Percentiles rank a stretch among this genome's conserved stretches.
Evolutionary conservation across 2,329 filamentous ascomycete species (phyloP).

Genomic region (Pseudogymnoascus sp.): DNA sequence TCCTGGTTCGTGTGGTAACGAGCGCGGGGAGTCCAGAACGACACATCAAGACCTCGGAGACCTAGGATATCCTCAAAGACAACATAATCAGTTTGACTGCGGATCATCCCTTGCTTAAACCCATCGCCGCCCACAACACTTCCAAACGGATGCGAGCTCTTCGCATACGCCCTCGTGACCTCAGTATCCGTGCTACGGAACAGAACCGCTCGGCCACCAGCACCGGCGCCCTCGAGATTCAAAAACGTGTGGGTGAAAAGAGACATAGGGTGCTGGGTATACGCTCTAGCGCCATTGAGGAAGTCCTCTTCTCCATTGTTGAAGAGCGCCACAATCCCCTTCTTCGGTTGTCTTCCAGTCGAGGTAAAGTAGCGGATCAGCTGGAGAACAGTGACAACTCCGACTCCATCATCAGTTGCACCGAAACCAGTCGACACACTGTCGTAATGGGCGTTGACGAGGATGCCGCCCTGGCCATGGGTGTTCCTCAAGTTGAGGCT

Average conservation of each 20-base stretch:
- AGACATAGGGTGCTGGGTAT: constrained; percentile 74
- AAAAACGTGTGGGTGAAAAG: constrained; percentile 80
- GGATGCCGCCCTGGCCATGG: constrained; percentile 64
- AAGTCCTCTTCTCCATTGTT: constrained; percentile 97
- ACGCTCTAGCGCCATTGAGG: constrained; percentile 78
- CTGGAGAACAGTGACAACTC: constrained; percentile 79
- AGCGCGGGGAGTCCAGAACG: constrained; percentile 80
- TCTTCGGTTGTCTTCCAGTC: constrained; percentile 62
- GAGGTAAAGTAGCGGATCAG: constrained; percentile 80
- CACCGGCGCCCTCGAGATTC: constrained; percentile 91
- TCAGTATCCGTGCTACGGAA: constrained; percentile 86
- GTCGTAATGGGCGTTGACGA: constrained; percentile 90
- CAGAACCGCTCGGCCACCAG: constrained; percentile 77
- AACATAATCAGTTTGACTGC: constrained; percentile 83
- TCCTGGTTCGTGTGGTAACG: constrained; percentile 91
- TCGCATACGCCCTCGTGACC: constrained; percentile 71
- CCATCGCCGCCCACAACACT: constrained; percentile 76
- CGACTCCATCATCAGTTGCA: constrained; percentile 89
- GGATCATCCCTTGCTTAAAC: constrained; percentile 71
- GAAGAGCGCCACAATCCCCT: constrained; percentile 75
- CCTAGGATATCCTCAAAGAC: constrained; percentile 73
- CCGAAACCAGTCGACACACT: constrained; percentile 88
- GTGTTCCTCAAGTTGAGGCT: constrained; percentile 36
- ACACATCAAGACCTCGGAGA: constrained; percentile 82
- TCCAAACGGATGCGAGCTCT: constrained; percentile 70